Conservation (phyloP, 768 basidiomycete species). For the Suillus hirtellus region DNA sequence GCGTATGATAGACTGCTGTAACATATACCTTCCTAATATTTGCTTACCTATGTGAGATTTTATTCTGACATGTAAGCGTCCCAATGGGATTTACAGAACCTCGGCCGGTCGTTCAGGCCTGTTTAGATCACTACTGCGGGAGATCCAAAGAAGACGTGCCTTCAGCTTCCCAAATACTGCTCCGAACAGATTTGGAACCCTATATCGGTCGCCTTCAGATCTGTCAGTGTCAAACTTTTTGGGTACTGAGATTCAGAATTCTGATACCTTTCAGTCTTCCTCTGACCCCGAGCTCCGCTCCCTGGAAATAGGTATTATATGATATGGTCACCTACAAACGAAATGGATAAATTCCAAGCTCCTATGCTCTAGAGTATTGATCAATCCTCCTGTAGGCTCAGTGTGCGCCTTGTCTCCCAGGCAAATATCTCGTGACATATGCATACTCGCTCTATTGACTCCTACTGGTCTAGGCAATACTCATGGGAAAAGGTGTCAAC, state of each 20-base stretch:
- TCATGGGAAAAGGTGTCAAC: conserved; percentile 36
- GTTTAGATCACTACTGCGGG: conserved; percentile 20
- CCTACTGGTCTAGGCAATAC: conserved; percentile 32
- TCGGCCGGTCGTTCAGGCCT: conserved; percentile 20
- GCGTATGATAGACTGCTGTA: conserved; percentile 61
- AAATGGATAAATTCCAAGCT: conserved; percentile 38
- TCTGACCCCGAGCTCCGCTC: conserved; percentile 42
- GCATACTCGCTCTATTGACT: conserved; percentile 30
- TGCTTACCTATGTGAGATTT: conserved; percentile 16
- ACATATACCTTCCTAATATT: conserved; percentile 48
- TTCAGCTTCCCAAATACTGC: conserved; percentile 28
- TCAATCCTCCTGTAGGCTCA: conserved; percentile 26
- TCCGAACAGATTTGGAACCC: conserved; percentile 26
- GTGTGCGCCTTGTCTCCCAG: conserved; percentile 24
- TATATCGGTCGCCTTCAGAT: conserved; percentile 37
- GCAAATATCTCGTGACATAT: conserved; percentile 29
- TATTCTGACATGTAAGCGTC: conserved; percentile 27
- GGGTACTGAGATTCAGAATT: conserved; percentile 34
- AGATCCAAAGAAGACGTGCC: conserved; percentile 28
- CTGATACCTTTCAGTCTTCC: conserved; percentile 40
- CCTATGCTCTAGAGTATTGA: conserved; percentile 32
- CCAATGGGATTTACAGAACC: conserved; percentile 26
- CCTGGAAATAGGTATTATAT: conserved; percentile 41
- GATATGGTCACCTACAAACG: conserved; percentile 36
- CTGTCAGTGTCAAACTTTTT: conserved; percentile 33